Evolutionary conservation across 108 stramenopile genomes (phyloP), one percentile per base, ranked within the genome.

Genomic region (Pseudonitzschia delicatissima): DNA sequence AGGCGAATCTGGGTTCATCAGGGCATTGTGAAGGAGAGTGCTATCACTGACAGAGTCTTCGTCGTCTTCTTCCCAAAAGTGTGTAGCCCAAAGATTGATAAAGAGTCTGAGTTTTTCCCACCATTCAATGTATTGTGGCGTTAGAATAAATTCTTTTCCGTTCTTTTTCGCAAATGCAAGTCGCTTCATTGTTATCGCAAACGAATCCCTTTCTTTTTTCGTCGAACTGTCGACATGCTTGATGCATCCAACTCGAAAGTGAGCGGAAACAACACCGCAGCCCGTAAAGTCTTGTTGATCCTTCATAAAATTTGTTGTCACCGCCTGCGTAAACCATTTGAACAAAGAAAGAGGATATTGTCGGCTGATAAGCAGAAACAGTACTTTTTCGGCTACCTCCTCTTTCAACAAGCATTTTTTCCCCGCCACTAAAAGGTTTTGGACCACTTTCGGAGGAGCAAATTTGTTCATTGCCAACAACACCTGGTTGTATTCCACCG

Each of bases 21-120:
- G 36, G 28, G 74, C 68, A 42, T 42, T 62, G 53, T 76, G 74
- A 20, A 76, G 45, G 20, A 76, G 34, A 13, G 69, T 32, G 6
- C 59, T 23, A 40, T 68, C 68, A 2, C 67, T 44, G 3, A 31
- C 25, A 13, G 39, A 45, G 31, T 61, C 66, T n/a, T 29, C 33
- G 20, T 36, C 34, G 12, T 9, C 49, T 53, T 39, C 51, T 13
- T 13, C n/a, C 23, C 5, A 12, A 40, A 62, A 17, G 39, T 64
- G 53, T 47, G 32, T 62, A 12, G 52, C 61, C 74, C 74, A 76
- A 18, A 69, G 57, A 34, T 67, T 65, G 20, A 76, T 68, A 32
- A 69, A 58, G 32, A 28, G 59, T 52, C 64, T 68, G 2, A 76
- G 45, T 36, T 76, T 76, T 58, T 64, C 67, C 74, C 74, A 76